Conservation (phyloP, 2,329 filamentous ascomycete species). For the Chaetomium strumarium region DNA sequence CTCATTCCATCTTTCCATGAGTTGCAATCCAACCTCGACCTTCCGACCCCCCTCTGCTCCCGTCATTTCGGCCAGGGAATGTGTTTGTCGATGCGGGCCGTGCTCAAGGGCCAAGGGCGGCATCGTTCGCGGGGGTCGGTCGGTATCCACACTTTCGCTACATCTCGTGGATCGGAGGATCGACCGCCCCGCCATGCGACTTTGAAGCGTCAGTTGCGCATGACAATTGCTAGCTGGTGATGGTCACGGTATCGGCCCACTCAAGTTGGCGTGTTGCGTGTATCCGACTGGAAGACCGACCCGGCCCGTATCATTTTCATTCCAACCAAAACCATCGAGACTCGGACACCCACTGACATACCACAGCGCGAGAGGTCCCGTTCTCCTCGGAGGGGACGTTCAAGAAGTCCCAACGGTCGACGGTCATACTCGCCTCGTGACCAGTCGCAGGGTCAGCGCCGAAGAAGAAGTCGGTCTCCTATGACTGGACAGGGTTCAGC, state of each 20-base stretch:
- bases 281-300: neutral
- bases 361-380: slow-evolving; percentile 75
- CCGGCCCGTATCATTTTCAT: neutral
- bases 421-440: slow-evolving; percentile 71
- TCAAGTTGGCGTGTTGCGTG: neutral
- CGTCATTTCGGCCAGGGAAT: slow-evolving; percentile 2
- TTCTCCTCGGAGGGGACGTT: slow-evolving; percentile 72
- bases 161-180: slow-evolving; percentile 2
- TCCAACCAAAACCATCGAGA: neutral
- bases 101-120: slow-evolving; percentile 8
- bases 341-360: slow-evolving; percentile 28
- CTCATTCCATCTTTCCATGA: neutral
- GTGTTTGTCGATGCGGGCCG: slow-evolving; percentile 14
- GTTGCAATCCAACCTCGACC: neutral
- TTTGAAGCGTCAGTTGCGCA: neutral
- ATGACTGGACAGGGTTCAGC: slow-evolving; percentile 70
- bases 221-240: neutral
- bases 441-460: slow-evolving; percentile 71
- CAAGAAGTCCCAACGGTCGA: slow-evolving; percentile 71
- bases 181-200: slow-evolving; percentile 11
- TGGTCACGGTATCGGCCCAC: neutral
- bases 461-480: slow-evolving; percentile 77
- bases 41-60: neutral
- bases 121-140: slow-evolving; percentile 8
- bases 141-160: slow-evolving; percentile 11